Evolutionary conservation across 768 basidiomycete species (phyloP), one percentile per base, ranked within the genome.

Genomic region (Panellus pusillus): DNA sequence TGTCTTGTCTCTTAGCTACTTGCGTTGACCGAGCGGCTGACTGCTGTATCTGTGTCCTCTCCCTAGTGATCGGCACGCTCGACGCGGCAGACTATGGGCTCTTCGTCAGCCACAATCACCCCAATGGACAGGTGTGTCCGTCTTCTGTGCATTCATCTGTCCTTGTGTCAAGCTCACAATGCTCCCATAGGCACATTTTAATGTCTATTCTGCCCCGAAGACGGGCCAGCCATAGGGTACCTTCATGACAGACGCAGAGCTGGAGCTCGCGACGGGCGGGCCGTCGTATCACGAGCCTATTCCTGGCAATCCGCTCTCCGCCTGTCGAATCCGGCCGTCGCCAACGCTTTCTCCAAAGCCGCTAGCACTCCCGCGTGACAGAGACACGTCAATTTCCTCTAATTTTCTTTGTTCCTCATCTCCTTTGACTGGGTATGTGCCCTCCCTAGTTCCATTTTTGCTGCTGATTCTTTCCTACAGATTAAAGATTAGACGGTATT

Each of bases 61-160:
- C 38, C 39, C 17, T 20, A 78, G 79, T 91, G 19, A 81, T 91
- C 29, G 91, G 91, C 4, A 78, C 86, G 0, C 73, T 93, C 4
- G 79, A 82, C 43, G 79, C 90, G 7, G 77, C 82, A 0, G 85
- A 88, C 51, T 88, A 89, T 68, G 90, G 82, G 0, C 69, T 89
- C 20, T 84, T 91, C 58, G 89, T 91, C 35, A 87, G 86, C 61
- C 86, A 90, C 50, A 69, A 70, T 51, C 78, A 80, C 62, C 71
- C 72, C 0, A 73, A 80, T 50, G 74, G 79, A 1, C 73, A 74
- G 64, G 49, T 50, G 7, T 13, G 49, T n/a, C 14, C 24, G n/a
- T 39, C 24, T 19, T 11, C 19, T 37, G 9, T 49, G 40, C 54
- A n/a, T 14, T 35, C 32, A 11, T 14, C 7, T n/a, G 14, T 15